Conservation (phyloP, 768 basidiomycete genomes). For the Collybiopsis luxurians region DNA sequence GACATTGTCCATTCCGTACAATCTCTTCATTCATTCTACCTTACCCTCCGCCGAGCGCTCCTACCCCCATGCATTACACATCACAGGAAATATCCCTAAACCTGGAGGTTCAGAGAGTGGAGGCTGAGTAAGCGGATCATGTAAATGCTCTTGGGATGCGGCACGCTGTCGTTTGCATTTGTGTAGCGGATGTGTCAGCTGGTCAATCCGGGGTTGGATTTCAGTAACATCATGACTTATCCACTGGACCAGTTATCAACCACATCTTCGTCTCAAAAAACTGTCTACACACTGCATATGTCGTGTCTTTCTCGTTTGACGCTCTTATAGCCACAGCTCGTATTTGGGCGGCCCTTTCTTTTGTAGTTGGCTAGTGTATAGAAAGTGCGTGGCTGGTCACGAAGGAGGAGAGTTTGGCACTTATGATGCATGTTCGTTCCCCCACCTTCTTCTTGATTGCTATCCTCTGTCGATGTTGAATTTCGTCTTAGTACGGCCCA, state of each 20-base stretch:
- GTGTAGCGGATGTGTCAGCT: no score
- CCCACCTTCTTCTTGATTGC: no score
- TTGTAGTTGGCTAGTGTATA: conserved; percentile 72
- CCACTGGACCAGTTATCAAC: neutral
- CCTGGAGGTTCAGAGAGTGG: conserved; percentile 34
- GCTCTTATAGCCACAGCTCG: conserved; percentile 77
- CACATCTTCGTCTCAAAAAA: neutral
- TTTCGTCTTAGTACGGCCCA: conserved; percentile 71
- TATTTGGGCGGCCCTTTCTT: conserved; percentile 71
- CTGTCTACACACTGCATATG: conserved; percentile 27
- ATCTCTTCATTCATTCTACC: conserved; percentile 1
- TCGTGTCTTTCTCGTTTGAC: conserved; percentile 65
- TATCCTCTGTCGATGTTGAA: neutral
- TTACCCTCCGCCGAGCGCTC: conserved; percentile 15
- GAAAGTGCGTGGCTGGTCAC: conserved; percentile 75
- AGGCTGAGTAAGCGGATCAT: conserved; percentile 13
- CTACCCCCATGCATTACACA: conserved; percentile 52
- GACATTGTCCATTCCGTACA: neutral
- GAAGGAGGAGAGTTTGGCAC: conserved; percentile 84
- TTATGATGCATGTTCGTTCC: conserved; percentile 67
- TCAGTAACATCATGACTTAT: neutral
- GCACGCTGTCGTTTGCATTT: no score
- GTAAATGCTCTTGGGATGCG: no score
- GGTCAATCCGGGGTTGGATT: no score
- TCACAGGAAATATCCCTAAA: conserved; percentile 70